A percentile compares a stretch with the other conserved stretches of the same genome.
Evolutionary conservation across 805 yeast genomes (phyloP).

Genomic region (Nakazawaea peltata): DNA sequence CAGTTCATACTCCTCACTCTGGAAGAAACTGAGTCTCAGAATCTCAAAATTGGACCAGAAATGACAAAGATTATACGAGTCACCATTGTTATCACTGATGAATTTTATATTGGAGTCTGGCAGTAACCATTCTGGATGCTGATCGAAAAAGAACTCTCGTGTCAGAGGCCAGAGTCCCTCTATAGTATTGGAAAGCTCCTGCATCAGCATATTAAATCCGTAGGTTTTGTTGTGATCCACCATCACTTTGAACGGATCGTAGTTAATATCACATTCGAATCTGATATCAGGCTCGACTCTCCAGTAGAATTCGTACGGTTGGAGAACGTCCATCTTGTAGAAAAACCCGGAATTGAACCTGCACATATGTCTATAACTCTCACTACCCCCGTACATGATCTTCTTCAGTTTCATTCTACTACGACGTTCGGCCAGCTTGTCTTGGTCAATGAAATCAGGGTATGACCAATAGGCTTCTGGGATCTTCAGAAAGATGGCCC

Average conservation of each 20-base stretch:
- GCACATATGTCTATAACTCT: slow-evolving; percentile 67
- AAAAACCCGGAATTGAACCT: slow-evolving; percentile 43
- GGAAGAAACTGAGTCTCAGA: slow-evolving; percentile 50
- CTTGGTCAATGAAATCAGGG: slow-evolving; percentile 33
- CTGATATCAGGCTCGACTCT: slow-evolving; percentile 47
- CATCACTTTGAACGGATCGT: slow-evolving; percentile 44
- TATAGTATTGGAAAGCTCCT: slow-evolving; percentile 38
- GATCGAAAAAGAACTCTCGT: slow-evolving; percentile 31
- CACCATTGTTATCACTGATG: slow-evolving; percentile 34
- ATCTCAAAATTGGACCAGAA: slow-evolving; percentile 66
- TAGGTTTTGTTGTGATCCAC: slow-evolving; percentile 36
- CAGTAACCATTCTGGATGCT: slow-evolving; percentile 28
- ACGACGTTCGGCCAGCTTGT: slow-evolving; percentile 21
- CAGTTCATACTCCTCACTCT: slow-evolving; percentile 42
- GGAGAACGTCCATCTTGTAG: slow-evolving; percentile 37
- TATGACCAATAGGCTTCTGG: slow-evolving; percentile 39
- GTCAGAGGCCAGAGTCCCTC: slow-evolving; percentile 42
- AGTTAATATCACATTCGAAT: slow-evolving; percentile 41
- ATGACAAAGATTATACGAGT: slow-evolving; percentile 45
- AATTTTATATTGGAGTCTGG: slow-evolving; percentile 31
- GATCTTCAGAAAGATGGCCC: slow-evolving; percentile 30
- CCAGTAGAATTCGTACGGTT: slow-evolving; percentile 47
- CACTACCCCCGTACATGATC: slow-evolving; percentile 50
- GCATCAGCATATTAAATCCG: slow-evolving; percentile 42
- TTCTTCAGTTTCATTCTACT: slow-evolving; percentile 16